Percentiles rank a stretch among this genome's conserved stretches.
Conservation (phyloP, 495 filamentous ascomycete species). For the Lasiosphaeris hirsuta region DNA sequence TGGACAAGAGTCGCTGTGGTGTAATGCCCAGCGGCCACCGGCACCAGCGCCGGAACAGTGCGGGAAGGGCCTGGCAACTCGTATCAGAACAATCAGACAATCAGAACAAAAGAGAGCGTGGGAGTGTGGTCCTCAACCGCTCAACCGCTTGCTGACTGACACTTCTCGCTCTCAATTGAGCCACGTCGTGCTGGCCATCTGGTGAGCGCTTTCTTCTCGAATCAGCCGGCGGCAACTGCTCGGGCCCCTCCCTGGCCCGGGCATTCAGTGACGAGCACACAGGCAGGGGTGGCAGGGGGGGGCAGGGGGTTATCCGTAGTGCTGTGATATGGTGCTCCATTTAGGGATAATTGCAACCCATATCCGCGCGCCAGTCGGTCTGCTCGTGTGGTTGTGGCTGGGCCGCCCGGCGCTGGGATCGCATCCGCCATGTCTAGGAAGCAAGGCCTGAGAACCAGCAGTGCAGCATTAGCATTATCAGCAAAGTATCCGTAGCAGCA, state of each 20-base stretch:
- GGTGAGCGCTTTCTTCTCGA: slow-evolving; percentile 6
- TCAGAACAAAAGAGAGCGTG: not conserved
- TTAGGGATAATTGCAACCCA: slow-evolving; percentile 1
- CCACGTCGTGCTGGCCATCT: slow-evolving; percentile 1
- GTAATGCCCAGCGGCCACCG: not conserved
- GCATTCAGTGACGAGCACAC: slow-evolving; percentile 3
- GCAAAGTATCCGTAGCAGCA: not conserved
- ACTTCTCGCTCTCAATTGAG: not conserved
- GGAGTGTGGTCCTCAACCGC: not conserved
- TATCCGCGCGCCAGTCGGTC: slow-evolving; percentile 19
- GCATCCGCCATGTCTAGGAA: too few species aligned
- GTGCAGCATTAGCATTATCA: not conserved
- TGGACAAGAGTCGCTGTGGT: slow-evolving; percentile 1
- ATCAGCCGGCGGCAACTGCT: slow-evolving; percentile 14
- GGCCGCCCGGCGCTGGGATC: not conserved
- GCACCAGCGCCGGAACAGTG: slow-evolving; percentile 2
- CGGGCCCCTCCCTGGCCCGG: slow-evolving; percentile 9
- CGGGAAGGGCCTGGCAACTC: slow-evolving; percentile 10
- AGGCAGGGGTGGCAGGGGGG: slow-evolving; percentile 12
- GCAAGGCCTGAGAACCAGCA: not conserved
- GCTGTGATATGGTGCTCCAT: not conserved
- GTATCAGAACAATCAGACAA: not conserved
- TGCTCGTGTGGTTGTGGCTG: not conserved
- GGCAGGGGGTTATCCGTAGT: slow-evolving; percentile 15
- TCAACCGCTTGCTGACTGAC: too few species aligned